phyloP scores from a whole-genome alignment of 345 rosid species.

The Hibiscus mutabilis region DNA sequence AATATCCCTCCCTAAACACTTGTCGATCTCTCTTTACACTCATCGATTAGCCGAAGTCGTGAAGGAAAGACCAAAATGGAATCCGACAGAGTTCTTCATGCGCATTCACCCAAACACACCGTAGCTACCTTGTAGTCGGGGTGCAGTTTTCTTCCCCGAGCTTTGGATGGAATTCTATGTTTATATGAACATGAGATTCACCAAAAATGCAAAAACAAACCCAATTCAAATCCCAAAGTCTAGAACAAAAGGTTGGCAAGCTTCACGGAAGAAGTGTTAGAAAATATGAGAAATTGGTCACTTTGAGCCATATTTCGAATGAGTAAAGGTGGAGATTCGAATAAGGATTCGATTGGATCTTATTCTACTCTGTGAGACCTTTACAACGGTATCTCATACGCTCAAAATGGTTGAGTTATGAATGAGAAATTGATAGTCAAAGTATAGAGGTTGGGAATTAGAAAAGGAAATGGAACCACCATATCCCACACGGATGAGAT shows the following conservation, averaged over 20 bases:
- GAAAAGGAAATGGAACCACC: too few species aligned
- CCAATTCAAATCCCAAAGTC: slow-evolving; percentile 95
- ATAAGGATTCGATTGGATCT: too few species aligned
- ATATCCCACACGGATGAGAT: too few species aligned
- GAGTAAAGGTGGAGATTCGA: too few species aligned
- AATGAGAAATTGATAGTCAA: too few species aligned
- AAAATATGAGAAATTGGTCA: too few species aligned
- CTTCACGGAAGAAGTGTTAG: too few species aligned
- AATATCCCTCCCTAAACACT: slow-evolving; percentile 67
- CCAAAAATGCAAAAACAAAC: slow-evolving; percentile 70
- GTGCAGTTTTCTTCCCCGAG: slow-evolving; percentile 96
- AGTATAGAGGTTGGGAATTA: too few species aligned
- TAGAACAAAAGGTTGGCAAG: slow-evolving; percentile 98
- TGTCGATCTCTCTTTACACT: slow-evolving; percentile 85
- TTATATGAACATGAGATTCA: slow-evolving; percentile 98
- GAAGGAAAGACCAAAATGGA: slow-evolving; percentile 93
- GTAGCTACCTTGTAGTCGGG: slow-evolving; percentile 98
- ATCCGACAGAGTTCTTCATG: slow-evolving; percentile 77
- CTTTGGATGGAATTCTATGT: slow-evolving; percentile 97
- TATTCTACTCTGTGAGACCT: too few species aligned
- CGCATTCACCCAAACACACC: slow-evolving; percentile 84
- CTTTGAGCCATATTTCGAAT: too few species aligned
- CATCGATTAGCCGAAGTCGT: slow-evolving; percentile 80
- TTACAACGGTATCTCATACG: too few species aligned
- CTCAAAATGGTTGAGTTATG: too few species aligned